Conservation (phyloP, 768 basidiomycete genomes). For the Phaffia tasmanica region DNA sequence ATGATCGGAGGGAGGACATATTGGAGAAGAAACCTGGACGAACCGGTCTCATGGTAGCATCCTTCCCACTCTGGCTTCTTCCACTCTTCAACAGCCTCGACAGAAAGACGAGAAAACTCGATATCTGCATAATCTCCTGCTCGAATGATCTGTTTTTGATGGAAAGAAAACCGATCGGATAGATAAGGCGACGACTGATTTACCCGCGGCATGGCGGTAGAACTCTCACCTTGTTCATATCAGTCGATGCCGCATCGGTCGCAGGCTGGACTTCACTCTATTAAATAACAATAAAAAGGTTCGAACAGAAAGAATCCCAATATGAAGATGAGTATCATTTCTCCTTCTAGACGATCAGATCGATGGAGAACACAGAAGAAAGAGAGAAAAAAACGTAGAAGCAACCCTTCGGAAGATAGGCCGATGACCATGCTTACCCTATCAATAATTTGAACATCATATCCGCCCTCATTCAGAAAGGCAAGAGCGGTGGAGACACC, state of each 20-base stretch:
- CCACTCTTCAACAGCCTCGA: conserved; percentile 68
- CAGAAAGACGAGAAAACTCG: conserved; percentile 59
- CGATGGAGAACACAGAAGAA: background rate
- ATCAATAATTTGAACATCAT: conserved; percentile 66
- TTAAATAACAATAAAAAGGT: background rate
- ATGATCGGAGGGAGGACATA: background rate
- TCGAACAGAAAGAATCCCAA: background rate
- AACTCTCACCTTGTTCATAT: conserved; percentile 30
- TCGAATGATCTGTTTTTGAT: conserved; percentile 33
- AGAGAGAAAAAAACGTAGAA: background rate
- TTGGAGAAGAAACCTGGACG: background rate
- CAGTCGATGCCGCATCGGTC: conserved; percentile 60
- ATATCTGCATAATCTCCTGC: conserved; percentile 43
- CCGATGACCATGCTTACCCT: background rate
- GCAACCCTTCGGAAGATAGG: background rate
- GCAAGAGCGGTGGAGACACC: conserved; percentile 77
- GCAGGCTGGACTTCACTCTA: conserved; percentile 60
- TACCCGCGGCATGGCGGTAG: background rate
- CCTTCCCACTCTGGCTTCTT: conserved; percentile 57
- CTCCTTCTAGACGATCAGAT: background rate
- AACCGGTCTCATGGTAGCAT: conserved; percentile 67
- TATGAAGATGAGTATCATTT: background rate
- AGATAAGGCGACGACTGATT: background rate
- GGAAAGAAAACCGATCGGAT: conserved; percentile 13
- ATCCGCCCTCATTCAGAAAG: conserved; percentile 53